Evolutionary conservation across 345 rosid species (phyloP), one percentile per base, ranked within the genome.

Genomic region (Kernera saxatilis): DNA sequence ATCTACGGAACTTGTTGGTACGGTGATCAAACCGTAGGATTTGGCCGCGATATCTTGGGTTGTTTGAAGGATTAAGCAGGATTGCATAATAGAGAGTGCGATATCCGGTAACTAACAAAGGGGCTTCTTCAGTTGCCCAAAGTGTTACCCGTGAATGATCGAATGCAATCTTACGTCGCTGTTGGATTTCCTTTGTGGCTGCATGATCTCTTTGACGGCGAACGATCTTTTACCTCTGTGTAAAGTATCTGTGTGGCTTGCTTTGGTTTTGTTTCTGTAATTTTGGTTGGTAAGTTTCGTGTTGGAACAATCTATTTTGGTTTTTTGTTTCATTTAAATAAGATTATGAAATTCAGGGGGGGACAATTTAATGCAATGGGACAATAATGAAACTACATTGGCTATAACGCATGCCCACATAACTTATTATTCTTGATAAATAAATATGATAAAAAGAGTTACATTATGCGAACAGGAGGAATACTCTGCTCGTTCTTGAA

Each of bases 401-500:
- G 13, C 12, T 14, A 50, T 29, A 29, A 15, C 22, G 4, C 33
- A 30, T 13, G 55, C 43, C 14, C 68, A 46, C n/a, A 13, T 63
- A 30, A 18, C 18, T 44, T 30, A 21, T 30, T 8, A 63, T n/a
- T 7, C 23, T 10, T 17, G 40, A 14, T 11, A 30, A 45, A 22
- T 7, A 44, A 4, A 18, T 17, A 9, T 21, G 9, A 58, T 22
- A 6, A 22, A 22, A 37, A 39, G 49, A 14, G 22, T 23, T 61
- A 43, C 26, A 8, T 35, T 48, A 56, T n/a, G 11, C 29, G 51
- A 30, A 40, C 5, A 17, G 71, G 54, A 19, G 81, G 83, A 27
- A 73, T 73, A 25, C 79, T 70, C 56, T 77, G 84, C 53, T 80
- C 79, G 46, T 80, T 21, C 25, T 63, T 64, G 27, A 80, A 77